Evolutionary conservation across 257 asterid genomes (phyloP).

Genomic region (Scutellaria galericulata): DNA sequence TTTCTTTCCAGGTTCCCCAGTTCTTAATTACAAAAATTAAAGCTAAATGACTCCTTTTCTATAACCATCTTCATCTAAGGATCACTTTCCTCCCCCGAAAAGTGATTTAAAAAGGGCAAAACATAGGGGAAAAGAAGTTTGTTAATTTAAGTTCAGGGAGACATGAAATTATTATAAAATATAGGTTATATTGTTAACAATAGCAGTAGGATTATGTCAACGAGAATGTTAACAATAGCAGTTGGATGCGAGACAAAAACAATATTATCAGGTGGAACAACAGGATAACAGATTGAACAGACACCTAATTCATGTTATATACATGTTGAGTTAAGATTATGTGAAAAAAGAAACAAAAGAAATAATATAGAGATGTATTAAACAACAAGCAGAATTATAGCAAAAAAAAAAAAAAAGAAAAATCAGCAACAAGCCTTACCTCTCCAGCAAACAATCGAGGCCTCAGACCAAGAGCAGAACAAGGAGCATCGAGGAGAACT

Average conservation of each 20-base stretch:
- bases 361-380: too few relatives aligned
- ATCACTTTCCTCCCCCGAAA: background rate
- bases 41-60: background rate
- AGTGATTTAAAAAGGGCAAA: background rate
- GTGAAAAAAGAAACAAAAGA: too few relatives aligned
- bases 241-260: conserved; percentile 17
- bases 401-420: too few relatives aligned
- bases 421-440: conserved; percentile 43
- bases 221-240: background rate
- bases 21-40: background rate
- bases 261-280: background rate
- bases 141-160: background rate
- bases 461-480: conserved; percentile 98
- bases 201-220: background rate
- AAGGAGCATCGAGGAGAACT: conserved; percentile 98
- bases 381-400: too few relatives aligned
- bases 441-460: conserved; percentile 94
- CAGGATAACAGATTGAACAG: too few relatives aligned
- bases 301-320: too few relatives aligned
- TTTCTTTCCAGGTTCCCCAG: too few relatives aligned
- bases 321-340: too few relatives aligned
- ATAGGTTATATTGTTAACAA: background rate
- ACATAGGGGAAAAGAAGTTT: background rate
- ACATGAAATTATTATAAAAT: background rate
- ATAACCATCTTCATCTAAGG: background rate